Percentiles rank a stretch among this genome's conserved stretches.
Evolutionary conservation across 768 basidiomycete genomes (phyloP).

Genomic region (Termitomyces sp.): DNA sequence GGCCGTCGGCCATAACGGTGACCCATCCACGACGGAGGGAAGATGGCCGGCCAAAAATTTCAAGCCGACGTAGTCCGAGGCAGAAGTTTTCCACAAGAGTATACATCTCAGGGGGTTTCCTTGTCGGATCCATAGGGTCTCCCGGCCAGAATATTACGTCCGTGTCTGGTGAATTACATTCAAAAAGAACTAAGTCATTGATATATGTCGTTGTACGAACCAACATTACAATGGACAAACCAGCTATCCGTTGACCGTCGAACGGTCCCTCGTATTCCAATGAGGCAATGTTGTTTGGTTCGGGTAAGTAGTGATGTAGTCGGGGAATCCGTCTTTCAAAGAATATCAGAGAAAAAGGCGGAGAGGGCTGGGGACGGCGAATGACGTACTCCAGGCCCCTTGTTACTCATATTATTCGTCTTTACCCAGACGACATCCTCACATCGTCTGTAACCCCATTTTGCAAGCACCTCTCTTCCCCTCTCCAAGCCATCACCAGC

Average conservation of each 20-base stretch:
- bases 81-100: constrained; percentile 97
- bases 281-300: constrained; percentile 94
- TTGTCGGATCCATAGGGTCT: constrained; percentile 75
- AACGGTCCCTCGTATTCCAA: constrained; percentile 96
- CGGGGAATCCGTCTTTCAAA: constrained; percentile 69
- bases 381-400: constrained; percentile 66
- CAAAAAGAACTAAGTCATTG: constrained; percentile 10
- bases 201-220: constrained; percentile 35
- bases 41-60: constrained; percentile 76
- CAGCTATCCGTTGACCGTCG: constrained; percentile 90
- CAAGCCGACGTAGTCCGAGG: constrained; percentile 85
- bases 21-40: constrained; percentile 89
- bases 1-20: constrained; percentile 67
- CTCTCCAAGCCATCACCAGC: constrained; percentile 87
- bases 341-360: constrained; percentile 6
- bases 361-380: background rate
- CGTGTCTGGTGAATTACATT: constrained; percentile 56
- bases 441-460: constrained; percentile 92
- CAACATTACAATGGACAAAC: constrained; percentile 98
- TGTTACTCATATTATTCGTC: constrained; percentile 72
- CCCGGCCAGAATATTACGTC: constrained; percentile 97
- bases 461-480: constrained; percentile 84
- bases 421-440: constrained; percentile 99
- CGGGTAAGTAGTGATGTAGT: constrained; percentile 83
- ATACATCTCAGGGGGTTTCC: constrained; percentile 94